Base-by-base conservation (phyloP, 371 early-diverging fungal species). In the Quaeritorhiza haematococci region DNA sequence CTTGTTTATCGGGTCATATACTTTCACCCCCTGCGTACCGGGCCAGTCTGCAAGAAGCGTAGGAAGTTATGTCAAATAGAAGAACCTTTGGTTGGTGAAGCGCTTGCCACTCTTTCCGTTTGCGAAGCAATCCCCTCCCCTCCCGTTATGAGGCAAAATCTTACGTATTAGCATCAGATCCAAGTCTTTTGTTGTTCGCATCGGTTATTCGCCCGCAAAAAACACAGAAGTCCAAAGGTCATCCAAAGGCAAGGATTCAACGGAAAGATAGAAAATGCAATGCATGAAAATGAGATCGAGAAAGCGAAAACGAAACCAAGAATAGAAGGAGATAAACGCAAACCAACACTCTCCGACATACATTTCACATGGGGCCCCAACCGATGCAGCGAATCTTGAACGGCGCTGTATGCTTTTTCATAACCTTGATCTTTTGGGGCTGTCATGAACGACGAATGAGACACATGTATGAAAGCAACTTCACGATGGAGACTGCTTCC, bases 141-240 rank as follows among this genome's bases (percentile, higher is more conserved):
- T n/a, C n/a, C n/a, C n/a, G n/a, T n/a, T n/a, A n/a, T n/a, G n/a
- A n/a, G n/a, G n/a, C n/a, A n/a, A n/a, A n/a, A n/a, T n/a, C n/a
- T n/a, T n/a, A n/a, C n/a, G 96, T 32, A 95, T 88, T 33, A 95
- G 76, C 48, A 91, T 85, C 5, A 93, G 74, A 65, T 95, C 94
- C 17, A 94, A 66, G 58, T 91, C 79, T 62, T 42, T 32, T 3
- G 24, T 10, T 7, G 15, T 21, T 24, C 47, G 17, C 1, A 13
- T 53, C 3, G 17, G 32, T 15, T 27, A 53, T 44, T 24, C 6
- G 46, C 46, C n/a, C n/a, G n/a, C n/a, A n/a, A n/a, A n/a, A n/a
- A n/a, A n/a, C n/a, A n/a, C n/a, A n/a, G n/a, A n/a, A n/a, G 21
- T 46, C 13, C 6, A 13, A 46, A 46, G 19, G 27, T 46, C 46